Conservation (phyloP, 2,329 filamentous ascomycete genomes). For the Cladophialophora exuberans region DNA sequence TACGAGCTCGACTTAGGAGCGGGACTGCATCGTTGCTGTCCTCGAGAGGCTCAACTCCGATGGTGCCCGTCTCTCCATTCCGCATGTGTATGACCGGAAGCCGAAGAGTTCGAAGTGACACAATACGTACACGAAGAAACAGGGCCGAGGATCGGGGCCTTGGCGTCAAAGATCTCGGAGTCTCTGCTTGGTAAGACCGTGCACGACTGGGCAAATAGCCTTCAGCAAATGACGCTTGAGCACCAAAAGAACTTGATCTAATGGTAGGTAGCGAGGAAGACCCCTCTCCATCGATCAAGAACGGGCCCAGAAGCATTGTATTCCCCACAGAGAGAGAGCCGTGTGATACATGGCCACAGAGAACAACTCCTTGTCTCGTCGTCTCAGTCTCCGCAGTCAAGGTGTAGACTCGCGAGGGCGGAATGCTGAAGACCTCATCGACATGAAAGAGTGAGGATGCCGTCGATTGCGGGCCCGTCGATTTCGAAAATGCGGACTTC, state of each 20-base stretch:
- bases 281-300: conserved; percentile 44
- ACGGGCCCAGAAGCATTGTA: conserved; percentile 77
- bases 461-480: conserved; percentile 47
- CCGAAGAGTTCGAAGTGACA: conserved; percentile 85
- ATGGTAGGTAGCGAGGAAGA: conserved; percentile 3
- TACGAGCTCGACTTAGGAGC: conserved; percentile 30
- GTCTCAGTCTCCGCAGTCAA: conserved; percentile 40
- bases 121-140: conserved; percentile 66
- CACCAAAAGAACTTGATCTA: conserved; percentile 24
- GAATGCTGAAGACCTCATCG: conserved; percentile 83
- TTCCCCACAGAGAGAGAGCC: conserved; percentile 79
- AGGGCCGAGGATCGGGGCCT: conserved; percentile 1
- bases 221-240: neutral
- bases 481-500: neutral
- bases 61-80: conserved; percentile 83
- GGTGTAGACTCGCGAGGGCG: conserved; percentile 61
- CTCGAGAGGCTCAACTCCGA: conserved; percentile 57
- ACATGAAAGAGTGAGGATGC: conserved; percentile 72
- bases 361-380: conserved; percentile 66
- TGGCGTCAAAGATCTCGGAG: neutral
- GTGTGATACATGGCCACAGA: conserved; percentile 82
- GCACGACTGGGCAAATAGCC: conserved; percentile 1
- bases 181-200: conserved; percentile 22
- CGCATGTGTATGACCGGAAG: conserved; percentile 77
- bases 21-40: neutral